Percentiles rank a stretch among this genome's conserved stretches.
Evolutionary conservation across 2,329 filamentous ascomycete species (phyloP).

Genomic region (Thermoascus crustaceus): DNA sequence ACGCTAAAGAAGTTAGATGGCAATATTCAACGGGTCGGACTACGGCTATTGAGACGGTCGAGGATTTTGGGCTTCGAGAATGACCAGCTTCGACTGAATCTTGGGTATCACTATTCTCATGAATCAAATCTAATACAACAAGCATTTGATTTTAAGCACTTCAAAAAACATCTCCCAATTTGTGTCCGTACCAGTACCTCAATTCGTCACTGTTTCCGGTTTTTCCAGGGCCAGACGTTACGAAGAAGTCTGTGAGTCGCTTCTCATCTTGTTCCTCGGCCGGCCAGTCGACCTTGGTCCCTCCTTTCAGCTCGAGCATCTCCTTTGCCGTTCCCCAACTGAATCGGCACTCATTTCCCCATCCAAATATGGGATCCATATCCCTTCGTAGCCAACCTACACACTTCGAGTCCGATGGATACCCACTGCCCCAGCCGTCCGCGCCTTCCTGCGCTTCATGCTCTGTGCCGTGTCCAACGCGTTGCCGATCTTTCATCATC

Average conservation of each 20-base stretch:
- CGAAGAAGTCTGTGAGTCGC: constrained; percentile 70
- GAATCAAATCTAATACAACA: constrained; percentile 12
- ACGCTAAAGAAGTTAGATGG: constrained; percentile 2
- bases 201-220: constrained; percentile 60
- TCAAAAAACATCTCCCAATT: constrained; percentile 65
- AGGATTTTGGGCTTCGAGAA: background rate
- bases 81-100: background rate
- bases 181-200: constrained; percentile 69
- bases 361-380: constrained; percentile 91
- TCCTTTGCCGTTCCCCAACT: constrained; percentile 96
- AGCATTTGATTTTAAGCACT: constrained; percentile 9
- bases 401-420: constrained; percentile 79
- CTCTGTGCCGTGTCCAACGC: constrained; percentile 20
- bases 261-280: constrained; percentile 60
- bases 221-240: constrained; percentile 29
- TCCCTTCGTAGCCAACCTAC: constrained; percentile 72
- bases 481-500: constrained; percentile 29
- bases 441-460: constrained; percentile 20
- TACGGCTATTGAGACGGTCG: background rate
- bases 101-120: constrained; percentile 18
- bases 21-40: background rate
- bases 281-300: constrained; percentile 77
- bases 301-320: constrained; percentile 69
- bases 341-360: constrained; percentile 86
- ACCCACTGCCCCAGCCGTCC: constrained; percentile 78